phyloP scores from a whole-genome alignment of 768 basidiomycete genomes.

The Boletus pseudo-olivaceus region DNA sequence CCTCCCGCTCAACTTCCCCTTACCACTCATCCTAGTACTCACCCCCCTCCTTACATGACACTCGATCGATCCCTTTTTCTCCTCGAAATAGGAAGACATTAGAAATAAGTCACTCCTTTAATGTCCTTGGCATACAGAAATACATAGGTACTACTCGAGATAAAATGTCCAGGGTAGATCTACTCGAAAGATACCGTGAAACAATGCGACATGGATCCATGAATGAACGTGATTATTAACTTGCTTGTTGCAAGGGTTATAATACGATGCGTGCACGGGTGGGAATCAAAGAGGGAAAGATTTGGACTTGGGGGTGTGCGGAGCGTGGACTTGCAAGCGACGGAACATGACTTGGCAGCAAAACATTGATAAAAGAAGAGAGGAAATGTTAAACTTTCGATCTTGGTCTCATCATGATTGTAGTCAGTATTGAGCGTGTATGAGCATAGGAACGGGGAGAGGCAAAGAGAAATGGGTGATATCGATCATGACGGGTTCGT shows the following conservation, averaged over 20 bases:
- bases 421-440: slow-evolving; percentile 23
- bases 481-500: slow-evolving; percentile 58
- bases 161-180: slow-evolving; percentile 34
- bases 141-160: slow-evolving; percentile 33
- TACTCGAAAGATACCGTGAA: slow-evolving; percentile 35
- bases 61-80: not conserved
- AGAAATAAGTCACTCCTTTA: slow-evolving; percentile 36
- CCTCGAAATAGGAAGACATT: slow-evolving; percentile 7
- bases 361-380: slow-evolving; percentile 12
- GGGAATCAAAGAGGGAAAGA: not conserved
- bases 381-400: slow-evolving; percentile 2
- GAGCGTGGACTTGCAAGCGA: slow-evolving; percentile 12
- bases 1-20: not conserved
- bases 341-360: slow-evolving; percentile 11
- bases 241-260: slow-evolving; percentile 25
- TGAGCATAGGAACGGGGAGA: slow-evolving; percentile 5
- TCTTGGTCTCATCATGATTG: slow-evolving; percentile 10
- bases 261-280: slow-evolving; percentile 19
- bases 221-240: slow-evolving; percentile 26
- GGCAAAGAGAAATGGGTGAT: not conserved
- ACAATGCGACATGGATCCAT: slow-evolving; percentile 33
- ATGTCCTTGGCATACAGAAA: slow-evolving; percentile 34
- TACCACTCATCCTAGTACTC: slow-evolving; percentile 1
- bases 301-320: not conserved
- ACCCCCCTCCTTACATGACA: not conserved